These are phyloP conservation scores for Diplodia mutila DNA, from an alignment of 2,329 filamentous ascomycete genomes.

Conservation along the genomic window DNA sequence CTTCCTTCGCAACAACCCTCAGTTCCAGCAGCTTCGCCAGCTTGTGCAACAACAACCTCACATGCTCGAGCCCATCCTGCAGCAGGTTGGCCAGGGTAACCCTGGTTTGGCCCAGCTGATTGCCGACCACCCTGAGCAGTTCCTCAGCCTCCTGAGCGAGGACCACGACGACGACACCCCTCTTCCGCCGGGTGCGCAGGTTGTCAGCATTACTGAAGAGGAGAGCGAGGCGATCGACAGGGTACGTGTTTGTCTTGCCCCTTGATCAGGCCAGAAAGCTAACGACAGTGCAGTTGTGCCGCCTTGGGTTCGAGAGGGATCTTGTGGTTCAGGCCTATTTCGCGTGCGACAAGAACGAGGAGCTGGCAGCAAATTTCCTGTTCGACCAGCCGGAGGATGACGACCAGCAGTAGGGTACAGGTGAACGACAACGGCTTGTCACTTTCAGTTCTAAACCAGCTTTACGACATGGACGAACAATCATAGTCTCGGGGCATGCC, in stretches of 20 bases:
- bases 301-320: slow-evolving; percentile 89
- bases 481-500: slow-evolving; percentile 14
- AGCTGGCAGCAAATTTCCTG: slow-evolving; percentile 95
- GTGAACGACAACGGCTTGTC: slow-evolving; percentile 3
- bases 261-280: not conserved
- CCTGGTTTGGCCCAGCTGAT: slow-evolving; percentile 93
- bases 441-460: slow-evolving; percentile 11
- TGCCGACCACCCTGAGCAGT: slow-evolving; percentile 88
- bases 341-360: slow-evolving; percentile 99
- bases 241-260: slow-evolving; percentile 55
- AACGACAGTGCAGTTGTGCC: slow-evolving; percentile 68
- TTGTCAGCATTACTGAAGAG: slow-evolving; percentile 91
- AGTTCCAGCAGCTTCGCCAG: slow-evolving; percentile 97
- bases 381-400: slow-evolving; percentile 96
- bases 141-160: slow-evolving; percentile 86
- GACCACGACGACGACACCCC: slow-evolving; percentile 82
- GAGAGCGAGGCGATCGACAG: slow-evolving; percentile 97
- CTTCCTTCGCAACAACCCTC: slow-evolving; percentile 90
- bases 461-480: slow-evolving; percentile 25
- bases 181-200: slow-evolving; percentile 83
- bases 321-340: slow-evolving; percentile 98
- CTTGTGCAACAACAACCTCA: slow-evolving; percentile 96
- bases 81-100: slow-evolving; percentile 93
- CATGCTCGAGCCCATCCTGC: slow-evolving; percentile 97
- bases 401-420: slow-evolving; percentile 50